Percentiles rank a stretch among this genome's conserved stretches.
Conservation (phyloP, 805 yeast species). For the Pichia cabralensis region DNA sequence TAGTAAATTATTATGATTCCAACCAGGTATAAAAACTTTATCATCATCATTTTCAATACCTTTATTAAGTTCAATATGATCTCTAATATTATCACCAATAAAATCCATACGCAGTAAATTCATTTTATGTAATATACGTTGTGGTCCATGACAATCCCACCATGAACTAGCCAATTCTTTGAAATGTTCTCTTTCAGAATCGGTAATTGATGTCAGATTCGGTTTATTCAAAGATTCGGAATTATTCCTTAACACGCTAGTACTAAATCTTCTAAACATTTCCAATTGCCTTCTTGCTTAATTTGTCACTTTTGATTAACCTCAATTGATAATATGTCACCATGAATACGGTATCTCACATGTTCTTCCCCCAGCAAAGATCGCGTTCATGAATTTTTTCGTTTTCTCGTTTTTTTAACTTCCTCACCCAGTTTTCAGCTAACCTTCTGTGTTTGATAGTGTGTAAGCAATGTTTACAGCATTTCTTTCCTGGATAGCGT, state of each 20-base stretch:
- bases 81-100: constrained; percentile 50
- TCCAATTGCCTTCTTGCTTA: too few relatives aligned
- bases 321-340: too few relatives aligned
- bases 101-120: constrained; percentile 84
- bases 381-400: too few relatives aligned
- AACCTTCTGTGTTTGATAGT: too few relatives aligned
- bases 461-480: too few relatives aligned
- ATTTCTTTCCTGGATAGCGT: too few relatives aligned
- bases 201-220: constrained; percentile 31
- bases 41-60: constrained; percentile 30
- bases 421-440: too few relatives aligned
- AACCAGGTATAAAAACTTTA: constrained; percentile 66
- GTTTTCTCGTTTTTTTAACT: too few relatives aligned
- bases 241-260: too few relatives aligned
- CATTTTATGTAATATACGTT: constrained; percentile 90
- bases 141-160: constrained; percentile 97
- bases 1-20: constrained; percentile 47
- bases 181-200: constrained; percentile 71
- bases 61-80: constrained; percentile 35
- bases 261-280: not conserved
- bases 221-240: not conserved
- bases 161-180: constrained; percentile 84
- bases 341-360: too few relatives aligned
- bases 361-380: too few relatives aligned
- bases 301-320: too few relatives aligned